phyloP scores from a whole-genome alignment of 1,139 yeast genomes.

The Blastobotrys proliferans region DNA sequence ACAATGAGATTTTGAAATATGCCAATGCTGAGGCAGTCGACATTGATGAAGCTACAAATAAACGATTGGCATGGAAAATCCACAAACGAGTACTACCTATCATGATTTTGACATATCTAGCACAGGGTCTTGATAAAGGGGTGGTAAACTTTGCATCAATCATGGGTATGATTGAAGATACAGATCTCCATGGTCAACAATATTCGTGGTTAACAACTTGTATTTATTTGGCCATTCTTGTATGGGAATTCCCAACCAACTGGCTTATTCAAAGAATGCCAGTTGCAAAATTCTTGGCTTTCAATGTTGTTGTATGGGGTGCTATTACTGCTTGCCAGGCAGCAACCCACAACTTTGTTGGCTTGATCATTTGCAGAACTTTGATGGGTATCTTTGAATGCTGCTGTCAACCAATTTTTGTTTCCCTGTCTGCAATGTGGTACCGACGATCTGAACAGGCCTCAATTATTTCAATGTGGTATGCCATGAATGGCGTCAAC shows the following conservation, averaged over 20 bases:
- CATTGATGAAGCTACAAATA: slow-evolving; percentile 30
- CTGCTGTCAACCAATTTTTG: slow-evolving; percentile 23
- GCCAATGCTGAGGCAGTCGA: slow-evolving; percentile 12
- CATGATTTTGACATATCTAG: slow-evolving; percentile 39
- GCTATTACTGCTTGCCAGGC: slow-evolving; percentile 42
- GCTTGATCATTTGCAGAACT: slow-evolving; percentile 45
- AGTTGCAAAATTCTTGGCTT: slow-evolving; percentile 46
- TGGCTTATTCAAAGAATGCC: slow-evolving; percentile 43
- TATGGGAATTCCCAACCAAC: slow-evolving; percentile 39
- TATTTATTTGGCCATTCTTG: slow-evolving; percentile 46
- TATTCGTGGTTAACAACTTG: slow-evolving; percentile 48
- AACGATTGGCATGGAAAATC: slow-evolving; percentile 45
- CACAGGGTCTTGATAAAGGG: slow-evolving; percentile 55
- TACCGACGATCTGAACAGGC: slow-evolving; percentile 27
- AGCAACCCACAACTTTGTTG: slow-evolving; percentile 44
- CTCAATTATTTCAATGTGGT: slow-evolving; percentile 18
- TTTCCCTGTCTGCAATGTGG: slow-evolving; percentile 27
- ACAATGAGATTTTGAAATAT: slow-evolving; percentile 12
- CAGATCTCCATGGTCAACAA: slow-evolving; percentile 39
- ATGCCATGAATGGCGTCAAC: slow-evolving; percentile 24
- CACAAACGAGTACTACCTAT: slow-evolving; percentile 51
- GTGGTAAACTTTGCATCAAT: slow-evolving; percentile 43
- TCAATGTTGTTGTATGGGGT: slow-evolving; percentile 46
- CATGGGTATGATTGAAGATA: slow-evolving; percentile 40
- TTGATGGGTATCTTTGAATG: slow-evolving; percentile 52